Evolutionary conservation across 2,329 filamentous ascomycete genomes (phyloP), one percentile per base, ranked within the genome.

Genomic region (Nemania bipapillata): DNA sequence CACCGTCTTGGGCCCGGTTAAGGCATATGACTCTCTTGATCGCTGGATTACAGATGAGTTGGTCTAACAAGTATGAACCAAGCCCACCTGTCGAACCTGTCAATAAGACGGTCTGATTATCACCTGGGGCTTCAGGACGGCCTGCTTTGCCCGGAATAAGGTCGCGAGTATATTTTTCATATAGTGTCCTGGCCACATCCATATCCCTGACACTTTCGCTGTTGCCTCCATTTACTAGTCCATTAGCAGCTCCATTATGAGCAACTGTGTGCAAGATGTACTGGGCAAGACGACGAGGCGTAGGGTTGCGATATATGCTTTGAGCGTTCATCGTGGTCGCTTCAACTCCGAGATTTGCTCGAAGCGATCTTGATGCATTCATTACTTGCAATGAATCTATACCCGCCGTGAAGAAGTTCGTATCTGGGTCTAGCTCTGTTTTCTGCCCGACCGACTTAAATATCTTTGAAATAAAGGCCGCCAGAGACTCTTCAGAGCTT

Each of bases 361-460:
- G 59, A 45, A 70, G 68, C 24, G 24, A 37, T 37, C 65, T 56
- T 22, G 59, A 59, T 28, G 53, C 69, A 47, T 70, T 70, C 50
- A 81, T 78, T 3, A 83, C 78, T 24, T 82, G 79, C 32, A 83
- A 70, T 0, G 81, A 83, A 68, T 83, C 81, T 42, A 83, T 73
- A 0, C 82, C 81, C 1, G 77, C 72, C 1, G 72, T 73, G 56
- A 83, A 83, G 49, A 83, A 77, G 65, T 83, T 80, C 1, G 75
- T 71, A 11, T 79, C 74, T 0, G 72, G 61, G 0, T 73, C 71
- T 2, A 80, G 9, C 0, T 54, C 73, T 53, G 62, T 66, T 32
- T 55, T 55, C 70, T 62, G 75, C 69, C 1, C 74, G n/a, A 28
- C 69, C 53, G 35, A 30, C 28, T 55, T 28, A 15, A 73, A 66